These are phyloP conservation scores for Sporothrix sp. DNA, from an alignment of 2,329 filamentous ascomycete species.

Conservation along the genomic window DNA sequence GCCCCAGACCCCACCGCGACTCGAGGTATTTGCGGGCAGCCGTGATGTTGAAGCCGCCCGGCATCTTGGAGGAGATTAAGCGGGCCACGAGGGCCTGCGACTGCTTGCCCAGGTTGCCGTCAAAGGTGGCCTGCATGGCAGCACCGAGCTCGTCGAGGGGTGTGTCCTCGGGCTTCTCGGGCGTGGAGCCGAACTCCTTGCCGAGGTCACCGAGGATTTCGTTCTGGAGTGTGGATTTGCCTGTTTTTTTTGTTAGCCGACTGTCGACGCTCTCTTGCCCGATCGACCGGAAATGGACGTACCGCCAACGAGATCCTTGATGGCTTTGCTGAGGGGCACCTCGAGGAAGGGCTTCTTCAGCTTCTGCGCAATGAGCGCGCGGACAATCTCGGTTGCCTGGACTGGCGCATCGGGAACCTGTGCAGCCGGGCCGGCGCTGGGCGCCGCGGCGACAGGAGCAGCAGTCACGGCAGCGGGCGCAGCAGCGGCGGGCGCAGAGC, in stretches of 20 bases:
- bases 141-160: conserved; percentile 92
- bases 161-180: conserved; percentile 96
- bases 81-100: conserved; percentile 87
- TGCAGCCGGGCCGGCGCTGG: conserved; percentile 75
- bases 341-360: conserved; percentile 88
- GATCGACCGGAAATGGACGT: conserved; percentile 30
- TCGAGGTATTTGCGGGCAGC: conserved; percentile 90
- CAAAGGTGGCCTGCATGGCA: conserved; percentile 96
- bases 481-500: conserved; percentile 45
- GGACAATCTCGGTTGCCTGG: conserved; percentile 78
- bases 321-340: conserved; percentile 87
- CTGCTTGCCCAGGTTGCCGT: conserved; percentile 95
- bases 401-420: conserved; percentile 80
- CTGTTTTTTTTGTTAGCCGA: conserved; percentile 33
- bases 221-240: conserved; percentile 97
- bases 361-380: conserved; percentile 88
- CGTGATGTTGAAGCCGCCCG: conserved; percentile 98
- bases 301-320: conserved; percentile 98
- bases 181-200: conserved; percentile 96
- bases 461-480: conserved; percentile 45
- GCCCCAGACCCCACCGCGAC: conserved; percentile 78
- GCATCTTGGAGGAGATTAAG: conserved; percentile 98
- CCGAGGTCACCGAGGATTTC: conserved; percentile 96
- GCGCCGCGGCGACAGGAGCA: conserved; percentile 45
- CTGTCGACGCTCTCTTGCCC: too few species aligned